Evolutionary conservation across 1,284 basidiomycete species (phyloP), one percentile per base, ranked within the genome.

Genomic region (Papiliotrema terrestris): DNA sequence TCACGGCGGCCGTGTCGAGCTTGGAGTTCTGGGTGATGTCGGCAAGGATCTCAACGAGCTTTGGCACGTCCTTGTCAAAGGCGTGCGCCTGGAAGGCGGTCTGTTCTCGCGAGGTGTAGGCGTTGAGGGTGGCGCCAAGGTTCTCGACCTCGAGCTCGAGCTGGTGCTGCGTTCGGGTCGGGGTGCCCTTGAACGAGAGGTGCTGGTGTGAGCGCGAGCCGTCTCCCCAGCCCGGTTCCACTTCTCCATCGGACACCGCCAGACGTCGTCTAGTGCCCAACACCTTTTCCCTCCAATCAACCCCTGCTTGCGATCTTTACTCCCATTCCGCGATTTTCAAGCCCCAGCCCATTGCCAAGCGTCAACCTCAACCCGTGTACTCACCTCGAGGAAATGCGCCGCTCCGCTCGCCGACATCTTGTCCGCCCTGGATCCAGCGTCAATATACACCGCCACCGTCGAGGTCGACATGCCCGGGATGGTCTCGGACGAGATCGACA

Each of bases 1-100:
- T 95, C 67, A 99, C 87, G 2, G 95, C 94, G 39, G 81, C 69
- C 58, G 78, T 79, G 72, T 99, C 96, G 52, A 98, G 83, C 81
- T 95, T 98, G 38, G 92, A 95, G 80, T 95, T 96, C 78, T 97
- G 94, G 49, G 98, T 84, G 70, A 98, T 98, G 79, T 99, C 95
- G 68, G 89, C 89, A 76, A 99, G 92, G 80, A 99, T 96, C 79
- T 97, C 92, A 58, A 98, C 93, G 32, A 91, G 86, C 57, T 84
- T 83, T 35, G 86, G 84, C 20, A 98, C 91, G 76, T 98, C 96
- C 82, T 95, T 89, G 76, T 89, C 85, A 86, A 99, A 98, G 73
- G 90, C 88, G 84, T 98, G 98, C 73, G 95, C 95, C 77, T 98
- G 98, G 82, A 98, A 99, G 61, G 98, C 94, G 32, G 96, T 99